Percentiles rank a stretch among this genome's conserved stretches.
Evolutionary conservation across 1,139 yeast genomes (phyloP).

Genomic region (Pneumocystis murina): DNA sequence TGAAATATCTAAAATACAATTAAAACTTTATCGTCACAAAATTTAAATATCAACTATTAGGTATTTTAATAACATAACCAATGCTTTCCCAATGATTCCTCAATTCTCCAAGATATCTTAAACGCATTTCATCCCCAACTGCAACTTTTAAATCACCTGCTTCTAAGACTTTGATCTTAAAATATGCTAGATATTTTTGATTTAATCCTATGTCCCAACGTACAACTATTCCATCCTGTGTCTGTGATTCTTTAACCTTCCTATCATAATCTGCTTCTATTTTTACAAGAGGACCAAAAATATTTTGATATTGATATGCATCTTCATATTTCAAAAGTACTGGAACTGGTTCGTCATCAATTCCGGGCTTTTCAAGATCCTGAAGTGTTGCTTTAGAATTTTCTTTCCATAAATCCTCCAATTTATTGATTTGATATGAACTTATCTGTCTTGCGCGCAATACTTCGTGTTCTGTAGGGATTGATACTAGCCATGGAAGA

Average conservation of each 20-base stretch:
- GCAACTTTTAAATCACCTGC: slow-evolving; percentile 56
- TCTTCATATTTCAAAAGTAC: slow-evolving; percentile 64
- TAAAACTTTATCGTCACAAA: neutral
- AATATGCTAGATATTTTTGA: slow-evolving; percentile 53
- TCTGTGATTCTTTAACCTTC: slow-evolving; percentile 61
- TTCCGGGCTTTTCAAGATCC: slow-evolving; percentile 34
- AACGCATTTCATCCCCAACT: slow-evolving; percentile 67
- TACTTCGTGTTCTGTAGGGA: slow-evolving; percentile 52
- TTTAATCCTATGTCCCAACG: slow-evolving; percentile 61
- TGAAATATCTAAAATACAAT: slow-evolving; percentile 26
- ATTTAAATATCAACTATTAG: slow-evolving; percentile 28
- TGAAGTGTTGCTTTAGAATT: slow-evolving; percentile 54
- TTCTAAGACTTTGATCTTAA: slow-evolving; percentile 54
- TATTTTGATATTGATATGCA: slow-evolving; percentile 72
- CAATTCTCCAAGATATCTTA: slow-evolving; percentile 41
- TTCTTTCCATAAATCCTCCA: slow-evolving; percentile 73
- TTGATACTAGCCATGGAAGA: slow-evolving; percentile 65
- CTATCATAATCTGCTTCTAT: slow-evolving; percentile 71
- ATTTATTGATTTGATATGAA: slow-evolving; percentile 50
- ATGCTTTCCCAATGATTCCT: slow-evolving; percentile 51
- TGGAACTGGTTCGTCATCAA: slow-evolving; percentile 50
- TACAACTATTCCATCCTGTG: slow-evolving; percentile 57
- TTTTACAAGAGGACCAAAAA: slow-evolving; percentile 72
- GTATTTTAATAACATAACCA: slow-evolving; percentile 61
- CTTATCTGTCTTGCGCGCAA: slow-evolving; percentile 41